Conservation (phyloP, 345 rosid species). For the Eucalyptus tenuipes region DNA sequence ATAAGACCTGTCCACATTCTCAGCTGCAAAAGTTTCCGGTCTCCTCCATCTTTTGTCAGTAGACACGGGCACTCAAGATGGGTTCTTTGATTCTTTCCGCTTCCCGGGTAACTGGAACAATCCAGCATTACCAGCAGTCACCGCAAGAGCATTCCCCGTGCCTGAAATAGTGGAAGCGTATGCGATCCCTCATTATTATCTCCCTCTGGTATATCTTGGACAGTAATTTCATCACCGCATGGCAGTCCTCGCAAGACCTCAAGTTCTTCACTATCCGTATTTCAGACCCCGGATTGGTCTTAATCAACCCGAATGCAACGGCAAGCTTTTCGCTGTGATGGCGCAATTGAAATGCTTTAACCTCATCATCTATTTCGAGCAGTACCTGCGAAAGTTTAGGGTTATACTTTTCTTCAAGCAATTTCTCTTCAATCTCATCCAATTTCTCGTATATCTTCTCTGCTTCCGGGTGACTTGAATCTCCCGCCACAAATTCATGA, state of each 20-base stretch:
- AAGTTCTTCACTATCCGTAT: slow-evolving; percentile 8
- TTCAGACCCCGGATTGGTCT: neutral
- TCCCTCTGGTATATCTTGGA: neutral
- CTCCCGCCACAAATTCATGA: neutral
- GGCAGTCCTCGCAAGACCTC: slow-evolving; percentile 10
- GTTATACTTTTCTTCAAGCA: neutral
- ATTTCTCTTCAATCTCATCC: neutral
- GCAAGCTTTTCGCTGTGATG: slow-evolving; percentile 9
- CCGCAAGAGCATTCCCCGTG: neutral
- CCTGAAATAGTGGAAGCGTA: neutral
- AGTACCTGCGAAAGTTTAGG: slow-evolving; percentile 2
- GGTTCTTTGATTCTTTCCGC: neutral
- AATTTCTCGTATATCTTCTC: neutral
- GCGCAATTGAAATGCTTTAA: neutral
- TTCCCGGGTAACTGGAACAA: neutral
- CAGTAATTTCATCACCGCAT: slow-evolving; percentile 1
- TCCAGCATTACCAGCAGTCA: neutral
- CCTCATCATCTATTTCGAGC: neutral
- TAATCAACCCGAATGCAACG: neutral
- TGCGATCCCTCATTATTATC: neutral
- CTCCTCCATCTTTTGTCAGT: neutral
- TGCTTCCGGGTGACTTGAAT: neutral
- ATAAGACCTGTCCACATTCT: neutral
- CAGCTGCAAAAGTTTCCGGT: neutral
- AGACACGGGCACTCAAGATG: neutral